Base-by-base conservation (phyloP, 108 stramenopile species). In the Fragilariopsis cylindrus region DNA sequence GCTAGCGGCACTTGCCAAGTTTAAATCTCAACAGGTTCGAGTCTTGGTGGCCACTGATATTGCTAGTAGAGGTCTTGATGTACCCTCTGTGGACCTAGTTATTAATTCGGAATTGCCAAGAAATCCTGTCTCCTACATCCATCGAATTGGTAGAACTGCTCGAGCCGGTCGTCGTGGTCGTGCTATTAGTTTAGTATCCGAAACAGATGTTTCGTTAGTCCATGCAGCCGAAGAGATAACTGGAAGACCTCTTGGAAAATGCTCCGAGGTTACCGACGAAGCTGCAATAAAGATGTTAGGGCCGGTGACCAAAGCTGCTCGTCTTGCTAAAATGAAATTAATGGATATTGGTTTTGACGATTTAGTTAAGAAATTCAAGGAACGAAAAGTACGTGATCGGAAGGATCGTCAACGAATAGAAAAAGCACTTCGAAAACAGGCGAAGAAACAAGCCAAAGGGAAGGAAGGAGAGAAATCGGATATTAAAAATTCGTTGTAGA, bases 11-110 rank as follows among this genome's bases (percentile, higher is more conserved):
- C 82, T 99, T 48, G 97, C 85, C 3, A 96, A 89, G 50, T 97
- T 97, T 79, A 92, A 95, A 78, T 88, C 91, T 0, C 92, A 94
- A 69, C 85, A 85, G 45, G 92, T 90, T 39, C 89, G 94, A 19
- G 87, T 99, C 6, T 78, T 99, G 66, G 92, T 99, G 6, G 99
- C 99, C 9, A 99, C 99, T 5, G 99, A 99, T 70, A 97, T 99
- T 39, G 99, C 99, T 4, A 82, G 84, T 21, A 82, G 99, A 7
- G 99, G 99, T 7, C 76, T 99, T 39, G 99, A 99, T 78, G 96
- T 99, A 41, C 99, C 99, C 3, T 80, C 88, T 57, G 98, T 99
- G 1, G 98, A 98, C 73, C 76, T 98, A 48, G 99, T 99, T 16
- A 55, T 99, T 49, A 99, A 99, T 76, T 87, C 92, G 41, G 99